A percentile compares a stretch with the other conserved stretches of the same genome.
Evolutionary conservation across 1,139 yeast species (phyloP).

Genomic region (Candida dubliniensis): DNA sequence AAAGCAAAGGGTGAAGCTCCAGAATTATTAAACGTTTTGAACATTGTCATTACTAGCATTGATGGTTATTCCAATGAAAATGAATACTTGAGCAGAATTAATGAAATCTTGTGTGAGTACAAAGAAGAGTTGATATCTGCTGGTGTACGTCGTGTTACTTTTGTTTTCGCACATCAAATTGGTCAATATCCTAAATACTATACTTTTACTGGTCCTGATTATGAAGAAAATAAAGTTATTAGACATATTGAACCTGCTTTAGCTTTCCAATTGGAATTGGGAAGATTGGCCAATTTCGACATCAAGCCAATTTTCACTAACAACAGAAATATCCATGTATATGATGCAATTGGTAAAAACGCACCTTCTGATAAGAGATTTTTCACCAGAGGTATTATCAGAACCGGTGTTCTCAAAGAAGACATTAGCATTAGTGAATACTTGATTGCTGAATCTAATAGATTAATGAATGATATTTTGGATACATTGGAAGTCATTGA

Average conservation of each 20-base stretch:
- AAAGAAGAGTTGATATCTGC: slow-evolving; percentile 68
- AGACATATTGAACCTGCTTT: slow-evolving; percentile 98
- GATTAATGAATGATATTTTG: slow-evolving; percentile 91
- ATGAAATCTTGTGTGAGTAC: slow-evolving; percentile 65
- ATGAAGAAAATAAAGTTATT: slow-evolving; percentile 80
- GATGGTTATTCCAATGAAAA: slow-evolving; percentile 76
- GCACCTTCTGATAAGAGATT: slow-evolving; percentile 92
- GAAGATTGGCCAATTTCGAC: slow-evolving; percentile 90
- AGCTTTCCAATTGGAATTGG: slow-evolving; percentile 95
- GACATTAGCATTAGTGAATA: slow-evolving; percentile 92
- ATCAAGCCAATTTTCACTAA: slow-evolving; percentile 95
- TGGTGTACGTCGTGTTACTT: slow-evolving; percentile 87
- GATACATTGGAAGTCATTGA: slow-evolving; percentile 94
- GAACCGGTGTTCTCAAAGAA: slow-evolving; percentile 93
- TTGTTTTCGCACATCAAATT: slow-evolving; percentile 77
- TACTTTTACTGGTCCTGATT: slow-evolving; percentile 89
- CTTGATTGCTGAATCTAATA: slow-evolving; percentile 91
- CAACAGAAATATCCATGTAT: slow-evolving; percentile 95
- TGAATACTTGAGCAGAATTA: slow-evolving; percentile 61
- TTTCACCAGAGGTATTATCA: slow-evolving; percentile 94
- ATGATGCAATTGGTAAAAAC: slow-evolving; percentile 93
- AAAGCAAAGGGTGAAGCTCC: slow-evolving; percentile 41
- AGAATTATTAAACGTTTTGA: slow-evolving; percentile 72
- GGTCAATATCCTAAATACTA: slow-evolving; percentile 94
- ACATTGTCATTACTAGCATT: slow-evolving; percentile 69